Evolutionary conservation across 148 eudicot genomes (phyloP).

Genomic region (Dianthus caryophyllus): DNA sequence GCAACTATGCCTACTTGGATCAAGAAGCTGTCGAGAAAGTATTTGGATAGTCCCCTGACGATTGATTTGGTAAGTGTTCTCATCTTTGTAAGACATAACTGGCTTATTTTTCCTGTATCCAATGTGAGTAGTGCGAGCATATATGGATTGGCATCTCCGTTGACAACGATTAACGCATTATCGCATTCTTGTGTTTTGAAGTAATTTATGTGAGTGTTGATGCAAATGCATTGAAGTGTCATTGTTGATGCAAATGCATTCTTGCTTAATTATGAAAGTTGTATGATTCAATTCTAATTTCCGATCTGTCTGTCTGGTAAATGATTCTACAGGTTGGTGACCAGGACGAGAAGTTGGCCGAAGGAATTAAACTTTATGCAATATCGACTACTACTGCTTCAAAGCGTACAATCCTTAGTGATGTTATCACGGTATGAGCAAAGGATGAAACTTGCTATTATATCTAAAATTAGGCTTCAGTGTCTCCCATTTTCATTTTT

Average conservation of each 20-base stretch:
- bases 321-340: constrained; percentile 69
- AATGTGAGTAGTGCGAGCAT: not conserved
- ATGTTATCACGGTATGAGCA: constrained; percentile 67
- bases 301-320: not conserved
- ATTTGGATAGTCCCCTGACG: constrained; percentile 70
- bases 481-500: not conserved
- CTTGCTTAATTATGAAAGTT: not conserved
- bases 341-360: constrained; percentile 85
- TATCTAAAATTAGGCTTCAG: not conserved
- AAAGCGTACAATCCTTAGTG: constrained; percentile 79
- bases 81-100: not conserved
- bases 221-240: not conserved
- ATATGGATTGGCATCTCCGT: not conserved
- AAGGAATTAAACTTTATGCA: constrained; percentile 85
- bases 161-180: not conserved
- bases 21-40: constrained; percentile 79
- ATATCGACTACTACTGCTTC: constrained; percentile 60
- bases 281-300: not conserved
- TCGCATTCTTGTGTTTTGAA: not conserved
- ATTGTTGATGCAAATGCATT: too few relatives aligned
- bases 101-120: constrained; percentile 1
- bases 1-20: constrained; percentile 98
- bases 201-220: not conserved
- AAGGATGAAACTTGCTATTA: constrained; percentile 8
- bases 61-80: constrained; percentile 64